phyloP scores from a whole-genome alignment of 2,329 filamentous ascomycete genomes.

The Geoglossum cookeanum region DNA sequence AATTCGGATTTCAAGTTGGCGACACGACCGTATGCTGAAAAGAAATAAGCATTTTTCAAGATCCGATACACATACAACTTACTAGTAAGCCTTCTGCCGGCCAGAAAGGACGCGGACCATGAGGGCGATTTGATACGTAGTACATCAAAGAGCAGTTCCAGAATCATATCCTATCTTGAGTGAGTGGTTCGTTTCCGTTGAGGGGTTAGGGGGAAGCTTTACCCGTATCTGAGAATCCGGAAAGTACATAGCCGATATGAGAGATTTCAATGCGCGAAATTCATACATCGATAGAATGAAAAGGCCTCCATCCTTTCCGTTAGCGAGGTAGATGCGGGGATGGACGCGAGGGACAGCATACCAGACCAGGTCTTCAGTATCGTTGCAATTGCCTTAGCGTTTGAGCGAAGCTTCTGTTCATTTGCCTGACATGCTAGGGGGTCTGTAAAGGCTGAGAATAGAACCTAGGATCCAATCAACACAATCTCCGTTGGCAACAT shows the following conservation, averaged over 20 bases:
- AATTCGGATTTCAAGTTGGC: conserved; percentile 55
- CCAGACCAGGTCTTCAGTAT: conserved; percentile 84
- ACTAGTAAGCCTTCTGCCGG: conserved; percentile 72
- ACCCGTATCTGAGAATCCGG: conserved; percentile 24
- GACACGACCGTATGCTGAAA: conserved; percentile 62
- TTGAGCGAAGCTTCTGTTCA: conserved; percentile 57
- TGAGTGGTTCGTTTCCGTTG: not conserved
- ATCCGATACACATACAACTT: not conserved
- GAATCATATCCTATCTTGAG: conserved; percentile 42
- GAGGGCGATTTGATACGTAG: conserved; percentile 81
- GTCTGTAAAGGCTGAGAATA: conserved; percentile 88
- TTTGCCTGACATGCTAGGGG: conserved; percentile 37
- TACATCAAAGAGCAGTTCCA: conserved; percentile 71
- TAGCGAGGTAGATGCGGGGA: not conserved
- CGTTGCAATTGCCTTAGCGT: conserved; percentile 78
- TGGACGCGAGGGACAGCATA: not conserved
- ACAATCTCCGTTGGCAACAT: not conserved
- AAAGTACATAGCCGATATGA: conserved; percentile 48
- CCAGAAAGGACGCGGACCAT: conserved; percentile 91
- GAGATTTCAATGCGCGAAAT: conserved; percentile 64
- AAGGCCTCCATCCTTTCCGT: conserved; percentile 28
- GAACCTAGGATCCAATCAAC: conserved; percentile 11
- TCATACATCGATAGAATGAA: conserved; percentile 78
- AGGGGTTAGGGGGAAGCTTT: not conserved
- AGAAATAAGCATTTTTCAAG: not conserved